These are phyloP conservation scores for Daldinia eschscholtzii DNA, from an alignment of 2,329 filamentous ascomycete species.

Conservation along the genomic window DNA sequence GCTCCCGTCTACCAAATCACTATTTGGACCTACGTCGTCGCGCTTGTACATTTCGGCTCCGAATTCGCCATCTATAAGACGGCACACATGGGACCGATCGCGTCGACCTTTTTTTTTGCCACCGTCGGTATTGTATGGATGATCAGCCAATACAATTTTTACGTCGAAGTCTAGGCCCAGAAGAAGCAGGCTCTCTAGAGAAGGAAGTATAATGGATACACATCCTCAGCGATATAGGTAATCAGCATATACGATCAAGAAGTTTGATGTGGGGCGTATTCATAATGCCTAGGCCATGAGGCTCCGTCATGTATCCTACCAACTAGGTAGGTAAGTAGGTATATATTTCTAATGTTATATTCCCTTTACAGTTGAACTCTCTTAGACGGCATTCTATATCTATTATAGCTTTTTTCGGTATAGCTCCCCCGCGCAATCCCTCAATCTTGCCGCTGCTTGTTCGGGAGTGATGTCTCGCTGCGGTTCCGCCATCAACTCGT, in stretches of 20 bases:
- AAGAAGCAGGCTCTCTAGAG: neutral
- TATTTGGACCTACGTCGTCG: constrained; percentile 84
- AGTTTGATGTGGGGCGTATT: neutral
- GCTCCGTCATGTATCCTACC: neutral
- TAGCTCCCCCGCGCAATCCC: constrained; percentile 81
- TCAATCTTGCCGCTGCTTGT: constrained; percentile 85
- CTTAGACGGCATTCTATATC: neutral
- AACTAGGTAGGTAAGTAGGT: neutral
- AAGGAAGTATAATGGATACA: neutral
- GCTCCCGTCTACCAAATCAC: constrained; percentile 82
- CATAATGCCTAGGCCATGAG: neutral
- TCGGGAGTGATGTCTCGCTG: constrained; percentile 98
- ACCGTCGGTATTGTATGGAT: constrained; percentile 70
- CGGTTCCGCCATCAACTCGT: constrained; percentile 97
- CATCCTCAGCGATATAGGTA: neutral
- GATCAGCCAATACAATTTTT: constrained; percentile 75
- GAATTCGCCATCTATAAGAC: constrained; percentile 87
- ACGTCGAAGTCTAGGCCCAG: constrained; percentile 62
- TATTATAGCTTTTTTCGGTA: constrained; percentile 76
- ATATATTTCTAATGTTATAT: constrained; percentile 24
- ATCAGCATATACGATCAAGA: neutral
- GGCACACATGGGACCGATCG: constrained; percentile 72
- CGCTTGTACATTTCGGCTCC: constrained; percentile 80
- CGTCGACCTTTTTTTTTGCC: constrained; percentile 67
- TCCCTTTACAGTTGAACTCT: neutral